Base-by-base conservation (phyloP, 2,329 filamentous ascomycete genomes). In the Zopfia rhizophila region DNA sequence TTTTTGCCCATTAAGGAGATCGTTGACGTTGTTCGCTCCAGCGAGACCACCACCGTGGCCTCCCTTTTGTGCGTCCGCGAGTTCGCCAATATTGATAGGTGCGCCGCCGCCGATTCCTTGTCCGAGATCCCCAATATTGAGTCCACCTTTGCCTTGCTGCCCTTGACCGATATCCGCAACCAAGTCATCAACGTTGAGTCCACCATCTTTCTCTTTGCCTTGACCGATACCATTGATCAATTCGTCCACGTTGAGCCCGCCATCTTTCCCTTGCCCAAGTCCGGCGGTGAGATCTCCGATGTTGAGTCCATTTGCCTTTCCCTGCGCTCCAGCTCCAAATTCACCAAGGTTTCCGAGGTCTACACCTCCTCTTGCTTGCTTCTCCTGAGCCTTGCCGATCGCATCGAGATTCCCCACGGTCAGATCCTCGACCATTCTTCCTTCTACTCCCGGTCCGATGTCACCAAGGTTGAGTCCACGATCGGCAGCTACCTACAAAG, bases 341-440 rank as follows among this genome's bases (percentile, higher is more conserved):
- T n/a, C n/a, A n/a, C n/a, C n/a, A 25, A 51, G 30, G 13, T 39
- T 35, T 12, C 48, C 38, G 38, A 51, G 23, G 30, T 55, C 48
- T 27, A 58, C 25, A 25, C 45, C 54, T 38, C 45, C 47, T 39
- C 44, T 56, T 43, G 28, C 42, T 21, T 58, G 47, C 14, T 32
- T 13, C n/a, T n/a, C n/a, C 30, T 39, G 51, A 51, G 45, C 40
- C 45, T 55, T 27, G 8, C 8, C 24, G 8, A 61, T 45, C 21
- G 36, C 44, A 28, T 53, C 44, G n/a, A 48, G 18, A 1, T 25
- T 31, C 7, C 62, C 63, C 45, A 59, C 58, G 14, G 59, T 31
- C 16, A 66, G 50, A 30, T 68, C 53, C 25, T 65, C 55, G 2
- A 65, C 50, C 32, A 59, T 60, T 35, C 54, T 58, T 36, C 54